Base-by-base conservation (phyloP, 2,329 filamentous ascomycete genomes). In the Arthrobotrys sinensis region DNA sequence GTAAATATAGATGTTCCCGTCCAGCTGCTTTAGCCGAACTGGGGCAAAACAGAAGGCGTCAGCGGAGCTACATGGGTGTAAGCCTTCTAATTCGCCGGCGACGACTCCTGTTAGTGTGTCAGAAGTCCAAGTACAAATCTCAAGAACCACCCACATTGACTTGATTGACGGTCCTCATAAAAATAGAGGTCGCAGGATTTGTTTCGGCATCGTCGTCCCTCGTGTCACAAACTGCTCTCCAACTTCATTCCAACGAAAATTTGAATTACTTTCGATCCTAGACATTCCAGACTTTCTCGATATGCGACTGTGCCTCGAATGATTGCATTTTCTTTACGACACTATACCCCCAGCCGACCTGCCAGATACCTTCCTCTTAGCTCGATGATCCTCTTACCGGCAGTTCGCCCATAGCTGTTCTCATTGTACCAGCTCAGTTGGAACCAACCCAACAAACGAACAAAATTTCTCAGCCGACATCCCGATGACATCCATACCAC, bases 1-100 rank as follows among this genome's bases (percentile, higher is more conserved):
- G 67, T 78, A 78, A 78, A 78, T 78, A 60, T 78, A 78, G 75
- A 71, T 78, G 75, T 63, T 78, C 67, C 75, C 67, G 73, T 78
- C 65, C 53, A 78, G 67, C 36, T 78, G 75, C 57, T 78, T 78
- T 78, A 78, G 75, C 75, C 75, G 75, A 78, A 78, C 75, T 71
- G 75, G 67, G 72, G 75, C 75, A 78, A 78, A 78, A 72, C 50
- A 78, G 57, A 78, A 67, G 67, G 75, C 53, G 67, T 67, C 45
- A n/a, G 67, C 71, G 67, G 67, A 78, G 75, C 67, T 72, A 52
- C 67, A 66, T 70, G 72, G 75, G 38, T 65, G 60, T 36, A 2
- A 34, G 67, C 62, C 67, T 64, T 78, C 68, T 43, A 69, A 70
- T 72, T 72, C 67, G 67, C 75, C 63, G 68, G 66, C 38, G 53